phyloP scores from a whole-genome alignment of 1,284 basidiomycete genomes.

The Moniliophthora roreri region DNA sequence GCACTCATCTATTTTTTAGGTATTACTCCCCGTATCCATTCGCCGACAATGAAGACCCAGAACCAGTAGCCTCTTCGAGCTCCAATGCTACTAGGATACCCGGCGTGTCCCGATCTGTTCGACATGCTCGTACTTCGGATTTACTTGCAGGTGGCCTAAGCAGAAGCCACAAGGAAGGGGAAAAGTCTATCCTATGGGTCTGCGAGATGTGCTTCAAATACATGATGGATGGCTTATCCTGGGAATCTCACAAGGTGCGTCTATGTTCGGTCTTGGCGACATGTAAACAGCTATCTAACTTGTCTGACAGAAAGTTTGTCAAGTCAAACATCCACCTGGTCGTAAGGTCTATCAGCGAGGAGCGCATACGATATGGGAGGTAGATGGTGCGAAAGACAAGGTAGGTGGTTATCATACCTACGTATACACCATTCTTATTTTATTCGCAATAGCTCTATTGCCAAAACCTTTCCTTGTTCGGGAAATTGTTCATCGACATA shows the following conservation, averaged over 20 bases:
- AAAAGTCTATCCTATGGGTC: conserved; percentile 69
- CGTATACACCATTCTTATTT: conserved; percentile 1
- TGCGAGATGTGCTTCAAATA: conserved; percentile 98
- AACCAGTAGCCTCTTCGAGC: conserved; percentile 30
- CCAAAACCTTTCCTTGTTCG: conserved; percentile 94
- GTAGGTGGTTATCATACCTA: conserved; percentile 47
- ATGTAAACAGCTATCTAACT: conserved; percentile 13
- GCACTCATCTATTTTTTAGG: conserved; percentile 43
- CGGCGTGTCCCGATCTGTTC: conserved; percentile 48
- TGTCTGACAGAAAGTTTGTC: conserved; percentile 65
- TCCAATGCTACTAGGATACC: conserved; percentile 36
- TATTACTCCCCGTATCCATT: conserved; percentile 89
- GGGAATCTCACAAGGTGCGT: conserved; percentile 76
- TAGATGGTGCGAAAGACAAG: conserved; percentile 87
- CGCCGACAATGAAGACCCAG: conserved; percentile 60
- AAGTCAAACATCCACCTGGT: conserved; percentile 80
- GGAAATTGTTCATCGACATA: conserved; percentile 98
- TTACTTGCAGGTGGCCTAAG: conserved; percentile 63
- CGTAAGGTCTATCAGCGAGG: conserved; percentile 89
- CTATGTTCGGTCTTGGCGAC: conserved; percentile 8
- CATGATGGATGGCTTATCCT: conserved; percentile 73
- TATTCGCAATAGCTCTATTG: conserved; percentile 75
- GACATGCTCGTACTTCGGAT: conserved; percentile 71
- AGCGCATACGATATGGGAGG: conserved; percentile 92
- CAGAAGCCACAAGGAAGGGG: conserved; percentile 46